phyloP scores from a whole-genome alignment of 192 early-diverging fungal genomes.

The Linnemannia elongata region DNA sequence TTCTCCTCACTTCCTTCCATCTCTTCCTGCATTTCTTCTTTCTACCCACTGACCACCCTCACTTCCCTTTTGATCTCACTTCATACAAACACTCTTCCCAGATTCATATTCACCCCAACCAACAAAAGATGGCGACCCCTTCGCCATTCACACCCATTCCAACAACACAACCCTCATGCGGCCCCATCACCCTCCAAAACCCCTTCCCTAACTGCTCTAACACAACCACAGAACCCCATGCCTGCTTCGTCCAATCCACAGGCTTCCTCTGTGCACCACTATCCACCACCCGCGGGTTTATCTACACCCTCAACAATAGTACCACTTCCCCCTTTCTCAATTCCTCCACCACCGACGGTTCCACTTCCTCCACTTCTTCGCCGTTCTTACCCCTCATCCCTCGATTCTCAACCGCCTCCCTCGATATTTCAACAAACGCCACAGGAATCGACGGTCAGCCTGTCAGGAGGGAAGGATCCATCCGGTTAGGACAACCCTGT shows the following conservation, averaged over 20 bases:
- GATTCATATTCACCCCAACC: background rate
- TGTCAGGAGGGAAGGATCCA: conserved; percentile 2
- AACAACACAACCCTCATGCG: conserved; percentile 38
- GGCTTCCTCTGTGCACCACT: conserved; percentile 42
- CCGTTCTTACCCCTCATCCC: conserved; percentile 16
- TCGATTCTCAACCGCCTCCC: conserved; percentile 9
- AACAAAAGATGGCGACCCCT: background rate
- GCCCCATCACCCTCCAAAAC: conserved; percentile 6
- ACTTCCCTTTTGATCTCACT: background rate
- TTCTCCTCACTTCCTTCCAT: background rate
- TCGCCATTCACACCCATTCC: conserved; percentile 28
- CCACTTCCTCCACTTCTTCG: background rate
- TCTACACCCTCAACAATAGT: conserved; percentile 29
- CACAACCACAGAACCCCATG: background rate
- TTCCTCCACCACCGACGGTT: background rate
- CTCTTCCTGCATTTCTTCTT: background rate
- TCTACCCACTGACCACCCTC: background rate
- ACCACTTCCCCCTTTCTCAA: background rate
- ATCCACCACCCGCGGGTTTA: conserved; percentile 43
- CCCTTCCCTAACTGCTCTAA: conserved; percentile 20
- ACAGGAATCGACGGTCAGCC: conserved; percentile 27
- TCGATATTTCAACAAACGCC: background rate
- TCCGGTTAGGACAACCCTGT: conserved; percentile 27
- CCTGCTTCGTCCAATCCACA: conserved; percentile 38
- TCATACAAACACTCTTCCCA: background rate